A percentile compares a stretch with the other conserved stretches of the same genome.
Conservation (phyloP, 148 eudicot species). For the Rhododendron ferrugineum region DNA sequence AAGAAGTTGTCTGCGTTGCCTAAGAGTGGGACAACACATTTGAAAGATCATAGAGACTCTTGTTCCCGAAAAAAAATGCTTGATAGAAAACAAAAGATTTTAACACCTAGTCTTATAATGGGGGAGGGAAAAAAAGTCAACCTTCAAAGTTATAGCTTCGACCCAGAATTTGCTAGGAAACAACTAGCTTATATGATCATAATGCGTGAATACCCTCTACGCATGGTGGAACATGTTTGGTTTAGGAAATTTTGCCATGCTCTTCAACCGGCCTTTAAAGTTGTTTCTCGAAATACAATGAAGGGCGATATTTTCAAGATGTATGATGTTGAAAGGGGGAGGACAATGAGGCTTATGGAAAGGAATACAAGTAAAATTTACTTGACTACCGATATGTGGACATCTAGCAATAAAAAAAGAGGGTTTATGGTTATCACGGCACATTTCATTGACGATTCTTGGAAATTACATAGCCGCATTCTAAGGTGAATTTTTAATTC, state of each 20-base stretch:
- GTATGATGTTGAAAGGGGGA: slow-evolving; percentile 3
- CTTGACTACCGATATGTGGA: slow-evolving; percentile 23
- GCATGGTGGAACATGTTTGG: neutral
- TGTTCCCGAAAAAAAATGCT: neutral
- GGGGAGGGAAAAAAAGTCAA: neutral
- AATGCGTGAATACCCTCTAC: neutral
- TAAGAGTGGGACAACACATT: neutral
- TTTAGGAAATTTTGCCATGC: neutral
- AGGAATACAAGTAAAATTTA: neutral
- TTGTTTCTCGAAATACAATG: neutral
- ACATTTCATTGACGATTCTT: slow-evolving; percentile 17
- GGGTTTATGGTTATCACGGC: slow-evolving; percentile 20
- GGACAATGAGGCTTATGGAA: neutral
- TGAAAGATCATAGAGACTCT: neutral
- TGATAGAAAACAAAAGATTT: neutral
- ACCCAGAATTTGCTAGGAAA: neutral
- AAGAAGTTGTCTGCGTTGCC: too few relatives aligned
- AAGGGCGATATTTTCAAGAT: slow-evolving; percentile 12
- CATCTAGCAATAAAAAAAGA: slow-evolving; percentile 12
- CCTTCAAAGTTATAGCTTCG: neutral
- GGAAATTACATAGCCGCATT: slow-evolving; percentile 4
- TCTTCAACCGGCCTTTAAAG: neutral
- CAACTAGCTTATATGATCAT: neutral
- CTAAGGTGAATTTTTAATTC: neutral
- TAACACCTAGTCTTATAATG: neutral